Evolutionary conservation across 78 protist species (phyloP).

Genomic region (Planoprotostelium fungivorum): DNA sequence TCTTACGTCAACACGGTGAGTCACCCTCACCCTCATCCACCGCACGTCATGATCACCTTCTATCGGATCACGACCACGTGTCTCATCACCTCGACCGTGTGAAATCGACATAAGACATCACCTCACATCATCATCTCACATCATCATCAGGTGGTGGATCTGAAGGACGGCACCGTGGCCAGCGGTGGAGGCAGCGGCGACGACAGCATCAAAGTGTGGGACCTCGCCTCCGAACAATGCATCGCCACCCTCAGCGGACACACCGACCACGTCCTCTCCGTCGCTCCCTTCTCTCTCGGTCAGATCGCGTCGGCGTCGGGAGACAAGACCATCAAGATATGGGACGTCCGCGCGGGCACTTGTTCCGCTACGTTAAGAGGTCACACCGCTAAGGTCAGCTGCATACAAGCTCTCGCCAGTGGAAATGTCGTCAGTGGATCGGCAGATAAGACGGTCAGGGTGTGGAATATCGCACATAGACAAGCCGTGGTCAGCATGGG

Average conservation of each 20-base stretch:
- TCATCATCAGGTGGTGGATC: neutral
- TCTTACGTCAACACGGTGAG: slow-evolving; percentile 17
- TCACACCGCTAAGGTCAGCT: neutral
- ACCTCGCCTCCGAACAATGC: slow-evolving; percentile 41
- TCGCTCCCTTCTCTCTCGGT: neutral
- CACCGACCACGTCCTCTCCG: slow-evolving; percentile 41
- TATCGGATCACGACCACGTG: too few species aligned
- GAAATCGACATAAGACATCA: too few species aligned
- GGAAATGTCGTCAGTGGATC: neutral
- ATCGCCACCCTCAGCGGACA: slow-evolving; percentile 37
- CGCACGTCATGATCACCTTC: too few species aligned
- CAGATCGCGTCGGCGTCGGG: neutral
- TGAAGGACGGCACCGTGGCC: neutral
- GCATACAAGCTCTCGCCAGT: neutral
- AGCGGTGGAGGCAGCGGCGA: neutral
- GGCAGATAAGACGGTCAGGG: neutral
- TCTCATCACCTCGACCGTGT: too few species aligned
- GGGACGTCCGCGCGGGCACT: neutral
- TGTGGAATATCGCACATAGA: neutral
- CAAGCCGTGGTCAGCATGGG: neutral
- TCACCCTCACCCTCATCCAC: too few species aligned
- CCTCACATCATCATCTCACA: too few species aligned
- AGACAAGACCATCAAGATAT: neutral
- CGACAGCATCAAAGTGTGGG: slow-evolving; percentile 32
- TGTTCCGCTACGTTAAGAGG: neutral